Evolutionary conservation across 192 early-diverging fungal genomes (phyloP).

Genomic region (Coemansia aciculifera): DNA sequence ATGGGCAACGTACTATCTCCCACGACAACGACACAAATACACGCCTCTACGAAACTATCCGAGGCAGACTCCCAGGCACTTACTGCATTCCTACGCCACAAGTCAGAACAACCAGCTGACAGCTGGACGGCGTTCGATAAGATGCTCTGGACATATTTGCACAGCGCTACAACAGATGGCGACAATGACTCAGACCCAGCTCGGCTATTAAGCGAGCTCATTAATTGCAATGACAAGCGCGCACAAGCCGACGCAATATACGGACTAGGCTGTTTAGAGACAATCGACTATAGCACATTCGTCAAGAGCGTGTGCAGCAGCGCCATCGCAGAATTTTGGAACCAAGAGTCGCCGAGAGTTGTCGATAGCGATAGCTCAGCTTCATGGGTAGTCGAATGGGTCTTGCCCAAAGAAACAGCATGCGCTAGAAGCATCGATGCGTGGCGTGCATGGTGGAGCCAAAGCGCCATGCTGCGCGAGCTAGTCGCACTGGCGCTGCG

Average conservation of each 20-base stretch:
- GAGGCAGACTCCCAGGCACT: conserved; percentile 5
- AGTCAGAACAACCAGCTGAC: neutral
- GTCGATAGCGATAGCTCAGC: neutral
- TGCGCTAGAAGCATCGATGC: neutral
- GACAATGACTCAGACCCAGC: neutral
- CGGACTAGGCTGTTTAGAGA: neutral
- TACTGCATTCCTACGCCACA: conserved; percentile 1
- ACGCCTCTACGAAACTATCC: neutral
- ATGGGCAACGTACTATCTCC: conserved; percentile 9
- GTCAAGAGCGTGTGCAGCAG: conserved; percentile 8
- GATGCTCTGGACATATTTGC: conserved; percentile 3
- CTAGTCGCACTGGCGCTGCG: conserved; percentile 29
- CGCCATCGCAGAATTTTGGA: conserved; percentile 20
- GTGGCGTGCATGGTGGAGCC: conserved; percentile 36
- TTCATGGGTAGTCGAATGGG: conserved; percentile 21
- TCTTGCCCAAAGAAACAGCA: neutral
- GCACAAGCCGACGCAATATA: neutral
- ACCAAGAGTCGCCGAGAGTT: neutral
- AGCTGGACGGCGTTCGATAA: neutral
- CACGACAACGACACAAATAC: neutral
- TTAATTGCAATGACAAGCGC: neutral
- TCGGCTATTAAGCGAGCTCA: neutral
- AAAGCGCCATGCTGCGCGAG: conserved; percentile 21
- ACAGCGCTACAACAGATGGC: neutral
- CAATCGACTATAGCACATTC: conserved; percentile 2